Evolutionary conservation across 2,329 filamentous ascomycete genomes (phyloP).

Genomic region (Apiospora kogelbergensis): DNA sequence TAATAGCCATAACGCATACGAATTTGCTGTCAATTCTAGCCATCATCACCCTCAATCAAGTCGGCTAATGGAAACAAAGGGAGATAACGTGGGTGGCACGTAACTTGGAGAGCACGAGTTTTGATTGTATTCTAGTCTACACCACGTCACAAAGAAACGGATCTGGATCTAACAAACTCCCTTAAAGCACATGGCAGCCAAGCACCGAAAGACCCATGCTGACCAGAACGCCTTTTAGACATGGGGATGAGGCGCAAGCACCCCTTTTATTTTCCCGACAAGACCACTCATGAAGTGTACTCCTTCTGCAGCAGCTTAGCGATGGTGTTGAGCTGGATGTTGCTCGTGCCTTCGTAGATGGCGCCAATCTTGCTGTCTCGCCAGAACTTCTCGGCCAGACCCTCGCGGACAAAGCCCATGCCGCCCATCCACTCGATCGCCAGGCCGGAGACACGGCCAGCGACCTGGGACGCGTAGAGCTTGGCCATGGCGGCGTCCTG

Average conservation of each 20-base stretch:
- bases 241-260: not conserved
- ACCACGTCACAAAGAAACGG: not conserved
- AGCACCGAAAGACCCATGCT: not conserved
- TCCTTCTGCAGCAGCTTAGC: constrained; percentile 64
- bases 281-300: constrained; percentile 45
- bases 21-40: no score
- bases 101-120: not conserved
- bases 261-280: not conserved
- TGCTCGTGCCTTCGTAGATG: constrained; percentile 92
- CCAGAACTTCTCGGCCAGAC: constrained; percentile 96
- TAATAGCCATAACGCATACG: no score
- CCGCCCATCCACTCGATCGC: constrained; percentile 99
- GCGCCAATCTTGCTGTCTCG: constrained; percentile 97
- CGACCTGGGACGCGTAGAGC: constrained; percentile 90
- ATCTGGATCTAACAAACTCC: not conserved
- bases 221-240: not conserved
- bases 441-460: constrained; percentile 77
- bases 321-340: constrained; percentile 69
- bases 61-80: no score
- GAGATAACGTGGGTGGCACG: no score
- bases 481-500: constrained; percentile 98
- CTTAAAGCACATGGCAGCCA: not conserved
- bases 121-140: not conserved
- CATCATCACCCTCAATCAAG: no score
- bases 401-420: constrained; percentile 97